Percentiles rank a stretch among this genome's conserved stretches.
Evolutionary conservation across 2,329 filamentous ascomycete genomes (phyloP).

Genomic region (Teratosphaeria viscida): DNA sequence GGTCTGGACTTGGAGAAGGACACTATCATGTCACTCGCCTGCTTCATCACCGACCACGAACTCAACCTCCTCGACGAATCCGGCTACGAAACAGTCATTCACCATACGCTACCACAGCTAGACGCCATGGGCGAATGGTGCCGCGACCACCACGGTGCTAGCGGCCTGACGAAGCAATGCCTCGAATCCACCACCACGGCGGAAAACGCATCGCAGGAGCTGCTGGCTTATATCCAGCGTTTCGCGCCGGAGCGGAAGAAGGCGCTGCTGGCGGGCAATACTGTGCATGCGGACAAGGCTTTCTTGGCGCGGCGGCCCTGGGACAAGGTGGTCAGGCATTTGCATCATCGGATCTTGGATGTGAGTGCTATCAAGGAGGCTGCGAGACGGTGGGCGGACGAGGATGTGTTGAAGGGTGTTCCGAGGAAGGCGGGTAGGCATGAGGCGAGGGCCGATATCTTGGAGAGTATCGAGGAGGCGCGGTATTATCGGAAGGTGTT

Average conservation of each 20-base stretch:
- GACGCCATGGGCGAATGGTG: slow-evolving; percentile 86
- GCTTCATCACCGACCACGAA: slow-evolving; percentile 74
- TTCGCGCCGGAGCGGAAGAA: slow-evolving; percentile 56
- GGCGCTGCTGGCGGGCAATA: slow-evolving; percentile 81
- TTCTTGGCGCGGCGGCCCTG: slow-evolving; percentile 73
- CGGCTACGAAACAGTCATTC: slow-evolving; percentile 72
- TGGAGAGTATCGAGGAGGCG: slow-evolving; percentile 92
- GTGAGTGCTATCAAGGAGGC: slow-evolving; percentile 91
- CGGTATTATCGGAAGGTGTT: slow-evolving; percentile 66
- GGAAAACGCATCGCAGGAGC: slow-evolving; percentile 56
- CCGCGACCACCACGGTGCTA: slow-evolving; percentile 62
- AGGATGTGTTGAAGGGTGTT: slow-evolving; percentile 48
- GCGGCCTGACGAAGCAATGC: slow-evolving; percentile 71
- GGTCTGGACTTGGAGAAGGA: slow-evolving; percentile 69
- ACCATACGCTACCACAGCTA: slow-evolving; percentile 60
- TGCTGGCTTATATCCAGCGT: slow-evolving; percentile 68
- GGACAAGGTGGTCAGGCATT: slow-evolving; percentile 57
- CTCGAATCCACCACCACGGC: slow-evolving; percentile 62
- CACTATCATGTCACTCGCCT: slow-evolving; percentile 83
- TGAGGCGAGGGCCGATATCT: slow-evolving; percentile 76
- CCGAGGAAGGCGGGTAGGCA: slow-evolving; percentile 69
- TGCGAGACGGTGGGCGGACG: slow-evolving; percentile 64
- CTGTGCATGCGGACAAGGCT: slow-evolving; percentile 76
- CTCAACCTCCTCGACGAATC: slow-evolving; percentile 63
- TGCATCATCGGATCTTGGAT: slow-evolving; percentile 86